A percentile compares a stretch with the other conserved stretches of the same genome.
Evolutionary conservation across 176 grass and related monocot genomes (phyloP).

Genomic region (Hordeum vulgare): MorexV3_pseudomolecules_assembly NC_058521.1:27548696-27549195

Average conservation of each 20-base stretch:
- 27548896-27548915: constrained; percentile 81
- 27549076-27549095: neutral
- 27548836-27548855: constrained; percentile 50
- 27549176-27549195: neutral
- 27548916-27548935: constrained; percentile 73
- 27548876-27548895: constrained; percentile 69
- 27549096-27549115: neutral
- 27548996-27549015: neutral
- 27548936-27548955: constrained; percentile 59
- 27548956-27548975: constrained; percentile 27
- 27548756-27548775: neutral
- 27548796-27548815: constrained; percentile 42
- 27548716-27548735: neutral
- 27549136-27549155: neutral
- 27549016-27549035: neutral
- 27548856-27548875: constrained; percentile 73
- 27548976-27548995: neutral
- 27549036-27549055: neutral
- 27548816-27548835: constrained; percentile 85
- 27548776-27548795: neutral
- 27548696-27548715: no score
- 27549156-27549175: neutral
- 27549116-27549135: neutral
- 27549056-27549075: neutral
- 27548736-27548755: neutral